A percentile compares a stretch with the other conserved stretches of the same genome.
phyloP scores from a whole-genome alignment of 148 eudicot genomes.

The Amaranthus hypochondriacus region DNA sequence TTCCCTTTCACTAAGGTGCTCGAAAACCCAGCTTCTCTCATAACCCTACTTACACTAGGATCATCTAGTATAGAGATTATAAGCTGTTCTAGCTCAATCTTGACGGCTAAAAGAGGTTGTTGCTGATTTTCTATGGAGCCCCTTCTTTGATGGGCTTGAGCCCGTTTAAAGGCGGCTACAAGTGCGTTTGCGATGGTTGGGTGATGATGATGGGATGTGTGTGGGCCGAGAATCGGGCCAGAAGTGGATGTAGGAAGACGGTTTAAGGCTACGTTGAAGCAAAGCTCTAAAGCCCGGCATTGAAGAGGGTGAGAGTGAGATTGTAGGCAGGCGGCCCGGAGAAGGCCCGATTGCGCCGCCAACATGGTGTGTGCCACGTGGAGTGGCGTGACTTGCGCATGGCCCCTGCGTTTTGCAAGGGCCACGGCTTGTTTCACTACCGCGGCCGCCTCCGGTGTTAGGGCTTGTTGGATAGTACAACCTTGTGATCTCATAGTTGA shows the following conservation, averaged over 20 bases:
- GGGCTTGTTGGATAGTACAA: constrained; percentile 67
- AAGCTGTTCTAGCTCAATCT: constrained; percentile 81
- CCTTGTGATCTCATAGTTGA: constrained; percentile 61
- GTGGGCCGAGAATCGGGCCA: constrained; percentile 43
- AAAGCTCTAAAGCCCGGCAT: constrained; percentile 84
- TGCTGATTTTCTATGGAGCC: constrained; percentile 72
- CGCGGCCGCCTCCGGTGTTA: constrained; percentile 58
- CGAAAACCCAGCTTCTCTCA: constrained; percentile 87
- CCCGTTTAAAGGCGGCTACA: constrained; percentile 79
- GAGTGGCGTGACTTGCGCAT: constrained; percentile 90
- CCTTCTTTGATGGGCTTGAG: constrained; percentile 82
- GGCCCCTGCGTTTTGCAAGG: constrained; percentile 64
- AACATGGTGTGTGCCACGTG: constrained; percentile 88
- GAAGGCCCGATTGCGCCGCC: constrained; percentile 44
- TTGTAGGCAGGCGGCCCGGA: constrained; percentile 71
- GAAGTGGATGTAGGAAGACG: constrained; percentile 62
- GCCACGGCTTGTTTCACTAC: constrained; percentile 72
- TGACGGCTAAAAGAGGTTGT: constrained; percentile 64
- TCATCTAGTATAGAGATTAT: constrained; percentile 82
- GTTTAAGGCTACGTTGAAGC: constrained; percentile 92
- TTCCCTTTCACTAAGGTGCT: constrained; percentile 72
- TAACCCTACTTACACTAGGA: constrained; percentile 93
- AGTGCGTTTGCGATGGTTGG: constrained; percentile 80
- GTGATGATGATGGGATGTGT: constrained; percentile 29
- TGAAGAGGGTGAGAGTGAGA: constrained; percentile 83